Evolutionary conservation across 805 yeast species (phyloP), one percentile per base, ranked within the genome.

Genomic region (Scheffersomyces coipomensis): DNA sequence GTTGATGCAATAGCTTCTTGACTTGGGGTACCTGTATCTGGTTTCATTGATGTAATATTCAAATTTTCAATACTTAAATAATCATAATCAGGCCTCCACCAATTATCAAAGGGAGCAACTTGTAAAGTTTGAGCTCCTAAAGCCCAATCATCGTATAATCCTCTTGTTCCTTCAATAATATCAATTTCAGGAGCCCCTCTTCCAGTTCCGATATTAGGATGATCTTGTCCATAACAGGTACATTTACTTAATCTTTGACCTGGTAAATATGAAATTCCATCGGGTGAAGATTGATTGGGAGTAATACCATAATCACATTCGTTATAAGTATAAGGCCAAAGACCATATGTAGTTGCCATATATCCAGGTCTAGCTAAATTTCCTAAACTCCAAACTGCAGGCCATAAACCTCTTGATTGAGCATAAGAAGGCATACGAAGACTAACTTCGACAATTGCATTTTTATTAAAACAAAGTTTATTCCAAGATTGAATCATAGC

Each of bases 81-180:
- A 33, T 58, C 53, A 45, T 66, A 66, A 40, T 67, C 71, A 3
- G 74, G 73, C 40, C 58, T 49, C 52, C 64, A 66, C 73, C 73
- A 67, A 19, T 66, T 55, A 40, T 70, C 75, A 48, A 66, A 62
- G 9, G 75, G 73, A 4, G 74, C 73, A n/a, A 66, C 57, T 42
- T 70, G 73, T 34, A 59, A 48, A 1, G 75, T 66, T 46, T 69
- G 75, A 11, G 71, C 53, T 12, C 53, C 52, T 27, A 45, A 29
- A 33, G 39, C 29, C 19, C 38, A 42, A 32, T 39, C 21, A 16
- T 45, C 52, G 33, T 46, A 37, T 17, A 48, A 44, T 35, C 53
- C 43, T 35, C 41, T 46, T 18, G 27, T 38, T 15, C 52, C 58
- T 41, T 56, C 61, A 25, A 53, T 40, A 15, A 51, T 46, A 46